A percentile compares a stretch with the other conserved stretches of the same genome.
Evolutionary conservation across 257 asterid species (phyloP).

Genomic region (Salvia miltiorrhiza): DNA sequence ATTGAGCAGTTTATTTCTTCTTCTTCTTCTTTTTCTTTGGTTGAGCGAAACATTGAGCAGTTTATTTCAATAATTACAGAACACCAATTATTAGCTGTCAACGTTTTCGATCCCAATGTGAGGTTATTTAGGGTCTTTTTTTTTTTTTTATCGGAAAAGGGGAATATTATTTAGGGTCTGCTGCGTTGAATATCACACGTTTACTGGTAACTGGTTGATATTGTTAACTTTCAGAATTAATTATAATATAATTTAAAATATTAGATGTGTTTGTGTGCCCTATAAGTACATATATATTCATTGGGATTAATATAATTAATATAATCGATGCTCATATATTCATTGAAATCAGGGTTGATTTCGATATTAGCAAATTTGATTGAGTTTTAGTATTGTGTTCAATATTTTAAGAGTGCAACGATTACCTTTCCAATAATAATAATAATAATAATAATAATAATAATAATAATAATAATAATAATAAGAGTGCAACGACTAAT

Average conservation of each 20-base stretch:
- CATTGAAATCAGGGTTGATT: slow-evolving; percentile 13
- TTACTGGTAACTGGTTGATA: slow-evolving; percentile 38
- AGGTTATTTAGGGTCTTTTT: slow-evolving; percentile 18
- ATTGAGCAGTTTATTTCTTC: not conserved
- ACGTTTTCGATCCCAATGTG: slow-evolving; percentile 40
- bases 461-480: no score
- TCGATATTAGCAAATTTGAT: not conserved
- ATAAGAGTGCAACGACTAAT: no score
- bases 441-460: no score
- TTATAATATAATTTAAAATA: not conserved
- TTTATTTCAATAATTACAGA: no score
- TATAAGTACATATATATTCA: no score
- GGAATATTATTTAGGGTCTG: no score
- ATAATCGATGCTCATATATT: not conserved
- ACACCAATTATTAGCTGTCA: slow-evolving; percentile 35
- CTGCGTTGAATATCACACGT: slow-evolving; percentile 32
- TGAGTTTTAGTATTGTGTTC: not conserved
- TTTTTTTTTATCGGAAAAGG: no score
- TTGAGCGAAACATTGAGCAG: no score
- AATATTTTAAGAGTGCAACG: not conserved
- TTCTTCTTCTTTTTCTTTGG: no score
- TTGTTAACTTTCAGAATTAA: not conserved
- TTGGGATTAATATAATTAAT: not conserved
- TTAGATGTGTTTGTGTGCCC: not conserved
- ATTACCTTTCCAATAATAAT: no score